Conservation (phyloP, 2,329 filamentous ascomycete species). For the Thermomyces lanuginosus region DNA sequence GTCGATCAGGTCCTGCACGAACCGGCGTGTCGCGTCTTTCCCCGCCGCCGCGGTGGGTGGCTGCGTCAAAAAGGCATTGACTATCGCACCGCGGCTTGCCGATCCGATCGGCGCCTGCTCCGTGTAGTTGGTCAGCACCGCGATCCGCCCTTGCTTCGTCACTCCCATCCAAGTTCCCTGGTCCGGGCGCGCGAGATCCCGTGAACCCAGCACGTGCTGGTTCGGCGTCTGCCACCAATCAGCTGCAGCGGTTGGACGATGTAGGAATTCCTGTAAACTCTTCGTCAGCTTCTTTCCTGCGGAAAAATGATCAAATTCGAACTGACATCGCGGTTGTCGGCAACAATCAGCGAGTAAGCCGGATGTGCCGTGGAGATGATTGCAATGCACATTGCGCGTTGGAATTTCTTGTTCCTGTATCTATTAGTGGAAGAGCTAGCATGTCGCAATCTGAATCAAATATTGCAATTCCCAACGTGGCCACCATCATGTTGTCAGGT, state of each 20-base stretch:
- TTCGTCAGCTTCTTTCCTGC: conserved; percentile 1
- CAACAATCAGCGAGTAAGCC: conserved; percentile 54
- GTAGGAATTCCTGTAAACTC: conserved; percentile 41
- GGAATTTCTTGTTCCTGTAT: no score
- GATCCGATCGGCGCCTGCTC: conserved; percentile 35
- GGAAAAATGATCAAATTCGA: not conserved
- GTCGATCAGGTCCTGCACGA: conserved; percentile 39
- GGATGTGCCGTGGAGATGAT: conserved; percentile 62
- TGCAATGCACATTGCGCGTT: conserved; percentile 61
- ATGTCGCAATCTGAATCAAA: no score
- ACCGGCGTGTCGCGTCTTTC: conserved; percentile 34
- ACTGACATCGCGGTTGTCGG: conserved; percentile 59
- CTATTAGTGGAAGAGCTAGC: no score
- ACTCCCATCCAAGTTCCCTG: conserved; percentile 51
- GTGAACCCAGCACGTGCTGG: conserved; percentile 41
- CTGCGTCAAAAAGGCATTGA: conserved; percentile 41
- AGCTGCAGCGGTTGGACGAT: conserved; percentile 42
- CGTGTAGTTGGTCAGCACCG: conserved; percentile 48
- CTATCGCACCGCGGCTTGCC: conserved; percentile 41
- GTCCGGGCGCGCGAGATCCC: conserved; percentile 42
- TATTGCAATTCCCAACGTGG: no score
- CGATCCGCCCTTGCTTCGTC: conserved; percentile 43
- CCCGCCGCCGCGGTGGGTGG: conserved; percentile 14
- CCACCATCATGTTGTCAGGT: no score
- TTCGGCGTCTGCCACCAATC: conserved; percentile 44